Percentiles rank a stretch among this genome's conserved stretches.
phyloP scores from a whole-genome alignment of 2,329 filamentous ascomycete species.

The Fusarium sarcochroum region DNA sequence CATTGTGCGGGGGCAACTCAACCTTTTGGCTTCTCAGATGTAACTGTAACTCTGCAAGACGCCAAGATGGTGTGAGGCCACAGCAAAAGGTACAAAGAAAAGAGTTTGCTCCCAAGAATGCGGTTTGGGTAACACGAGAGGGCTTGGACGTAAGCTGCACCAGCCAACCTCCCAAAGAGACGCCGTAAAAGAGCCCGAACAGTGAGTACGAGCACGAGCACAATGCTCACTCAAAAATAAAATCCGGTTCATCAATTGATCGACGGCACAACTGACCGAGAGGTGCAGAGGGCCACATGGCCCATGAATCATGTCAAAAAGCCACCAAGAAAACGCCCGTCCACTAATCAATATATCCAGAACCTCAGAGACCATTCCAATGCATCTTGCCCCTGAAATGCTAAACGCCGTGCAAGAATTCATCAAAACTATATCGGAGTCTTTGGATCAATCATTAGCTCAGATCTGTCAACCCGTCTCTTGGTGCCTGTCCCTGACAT shows the following conservation, averaged over 20 bases:
- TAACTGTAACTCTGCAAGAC: conserved; percentile 7
- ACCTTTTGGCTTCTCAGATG: conserved; percentile 18
- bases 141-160: conserved; percentile 9
- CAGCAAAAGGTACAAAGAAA: conserved; percentile 18
- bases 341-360: conserved; percentile 15
- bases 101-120: conserved; percentile 37
- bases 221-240: background rate
- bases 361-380: conserved; percentile 38
- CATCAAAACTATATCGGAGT: conserved; percentile 35
- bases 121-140: conserved; percentile 36
- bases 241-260: background rate
- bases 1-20: conserved; percentile 28
- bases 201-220: conserved; percentile 1
- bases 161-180: conserved; percentile 11
- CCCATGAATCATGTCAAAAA: conserved; percentile 37
- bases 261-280: conserved; percentile 1
- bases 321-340: conserved; percentile 26
- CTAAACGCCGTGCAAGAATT: conserved; percentile 35
- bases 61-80: conserved; percentile 29
- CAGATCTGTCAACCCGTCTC: conserved; percentile 1
- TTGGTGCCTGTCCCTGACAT: conserved; percentile 33
- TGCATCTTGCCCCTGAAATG: conserved; percentile 31
- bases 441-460: conserved; percentile 1
- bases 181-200: conserved; percentile 20
- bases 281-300: conserved; percentile 20